These are phyloP conservation scores for Aegilops sharonensis DNA, from an alignment of 176 grass and related monocot species.

Conservation along the genomic window DNA sequence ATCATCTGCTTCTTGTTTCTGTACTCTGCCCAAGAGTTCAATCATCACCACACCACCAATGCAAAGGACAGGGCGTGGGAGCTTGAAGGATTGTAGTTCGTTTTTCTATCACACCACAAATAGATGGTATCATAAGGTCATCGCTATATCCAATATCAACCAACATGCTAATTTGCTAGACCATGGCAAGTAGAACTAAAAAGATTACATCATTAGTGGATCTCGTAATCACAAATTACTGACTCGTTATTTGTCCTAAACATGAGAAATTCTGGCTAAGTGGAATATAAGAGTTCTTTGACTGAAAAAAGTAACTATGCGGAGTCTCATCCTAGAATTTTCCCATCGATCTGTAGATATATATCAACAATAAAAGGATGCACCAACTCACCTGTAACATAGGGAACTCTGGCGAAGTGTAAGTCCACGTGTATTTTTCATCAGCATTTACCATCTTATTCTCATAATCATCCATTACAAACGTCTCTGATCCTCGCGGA, in stretches of 20 bases:
- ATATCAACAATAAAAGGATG: background rate
- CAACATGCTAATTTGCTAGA: background rate
- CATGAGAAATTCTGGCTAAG: background rate
- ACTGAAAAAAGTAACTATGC: background rate
- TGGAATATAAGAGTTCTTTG: background rate
- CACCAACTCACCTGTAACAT: slow-evolving; percentile 65
- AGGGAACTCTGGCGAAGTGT: slow-evolving; percentile 75
- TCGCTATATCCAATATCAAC: background rate
- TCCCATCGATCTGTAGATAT: background rate
- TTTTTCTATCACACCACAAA: slow-evolving; percentile 49
- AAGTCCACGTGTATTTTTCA: slow-evolving; percentile 71
- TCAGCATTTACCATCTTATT: slow-evolving; percentile 27
- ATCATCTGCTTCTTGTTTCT: slow-evolving; percentile 56
- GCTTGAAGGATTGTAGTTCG: slow-evolving; percentile 70
- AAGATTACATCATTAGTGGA: background rate
- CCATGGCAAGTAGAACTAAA: background rate
- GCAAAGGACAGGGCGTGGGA: slow-evolving; percentile 67
- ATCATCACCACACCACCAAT: slow-evolving; percentile 80
- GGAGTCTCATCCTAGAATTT: background rate
- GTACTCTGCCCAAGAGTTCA: slow-evolving; percentile 70
- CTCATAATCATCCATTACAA: slow-evolving; percentile 32
- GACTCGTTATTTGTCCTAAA: background rate
- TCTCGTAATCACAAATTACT: background rate
- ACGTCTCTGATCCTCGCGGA: slow-evolving; percentile 10
- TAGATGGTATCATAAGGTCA: slow-evolving; percentile 12